These are phyloP conservation scores for Spathaspora sp. DNA, from an alignment of 1,139 yeast species.

Conservation along the genomic window DNA sequence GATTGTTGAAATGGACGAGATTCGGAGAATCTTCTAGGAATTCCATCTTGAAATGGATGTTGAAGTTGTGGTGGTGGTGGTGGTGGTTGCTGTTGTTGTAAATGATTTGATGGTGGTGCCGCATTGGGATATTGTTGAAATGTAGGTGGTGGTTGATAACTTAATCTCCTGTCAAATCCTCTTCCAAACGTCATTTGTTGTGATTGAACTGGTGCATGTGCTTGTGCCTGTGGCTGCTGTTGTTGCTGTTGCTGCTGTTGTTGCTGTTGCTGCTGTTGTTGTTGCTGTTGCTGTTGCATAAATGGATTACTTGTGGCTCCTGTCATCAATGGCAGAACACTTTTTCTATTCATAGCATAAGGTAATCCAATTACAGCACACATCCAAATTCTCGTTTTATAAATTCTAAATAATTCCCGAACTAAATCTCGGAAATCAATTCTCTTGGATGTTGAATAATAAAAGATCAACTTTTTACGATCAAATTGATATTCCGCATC, in stretches of 20 bases:
- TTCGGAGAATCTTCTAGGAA: conserved; percentile 13
- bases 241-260: conserved; percentile 11
- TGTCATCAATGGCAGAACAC: conserved; percentile 10
- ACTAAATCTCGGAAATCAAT: conserved; percentile 93
- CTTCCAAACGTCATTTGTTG: conserved; percentile 4
- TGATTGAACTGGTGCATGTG: neutral
- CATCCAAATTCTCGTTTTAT: conserved; percentile 97
- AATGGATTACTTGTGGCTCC: conserved; percentile 10
- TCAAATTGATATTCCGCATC: conserved; percentile 97
- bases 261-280: conserved; percentile 10
- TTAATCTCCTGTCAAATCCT: conserved; percentile 12
- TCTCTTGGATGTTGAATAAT: conserved; percentile 71
- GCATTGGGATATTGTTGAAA: conserved; percentile 2
- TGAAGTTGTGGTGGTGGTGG: conserved; percentile 5
- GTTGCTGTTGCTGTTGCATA: conserved; percentile 7
- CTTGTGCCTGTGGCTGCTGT: conserved; percentile 5
- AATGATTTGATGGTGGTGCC: neutral
- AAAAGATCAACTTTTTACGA: conserved; percentile 87
- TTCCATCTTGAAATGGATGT: neutral
- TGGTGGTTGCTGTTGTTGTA: conserved; percentile 7
- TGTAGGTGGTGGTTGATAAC: conserved; percentile 11
- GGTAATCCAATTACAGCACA: conserved; percentile 67
- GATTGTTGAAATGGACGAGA: conserved; percentile 4
- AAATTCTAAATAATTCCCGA: conserved; percentile 85
- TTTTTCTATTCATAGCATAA: conserved; percentile 15